Evolutionary conservation across 192 early-diverging fungal genomes (phyloP).

Genomic region (Umbelopsis vinacea): DNA sequence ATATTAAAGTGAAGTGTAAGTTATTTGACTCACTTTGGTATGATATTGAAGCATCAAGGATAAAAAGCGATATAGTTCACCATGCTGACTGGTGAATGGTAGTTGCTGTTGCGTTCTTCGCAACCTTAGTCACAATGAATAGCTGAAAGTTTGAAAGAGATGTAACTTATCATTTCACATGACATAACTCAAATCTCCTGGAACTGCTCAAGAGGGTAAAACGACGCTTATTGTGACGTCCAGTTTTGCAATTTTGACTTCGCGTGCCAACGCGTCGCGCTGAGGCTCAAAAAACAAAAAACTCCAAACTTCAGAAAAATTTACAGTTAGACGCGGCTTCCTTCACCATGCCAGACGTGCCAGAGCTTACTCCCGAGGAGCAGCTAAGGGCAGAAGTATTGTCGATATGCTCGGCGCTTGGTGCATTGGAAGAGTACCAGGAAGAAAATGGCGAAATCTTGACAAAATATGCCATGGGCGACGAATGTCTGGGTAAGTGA

Average conservation of each 20-base stretch:
- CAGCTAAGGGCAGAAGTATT: constrained; percentile 55
- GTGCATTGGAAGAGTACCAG: constrained; percentile 67
- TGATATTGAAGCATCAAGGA: no score
- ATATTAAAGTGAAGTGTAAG: no score
- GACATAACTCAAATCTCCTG: no score
- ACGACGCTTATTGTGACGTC: neutral
- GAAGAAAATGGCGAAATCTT: constrained; percentile 39
- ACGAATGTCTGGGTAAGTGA: constrained; percentile 77
- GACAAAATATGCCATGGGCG: constrained; percentile 74
- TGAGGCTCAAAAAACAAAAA: neutral
- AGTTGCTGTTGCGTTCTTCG: no score
- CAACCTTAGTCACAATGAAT: no score
- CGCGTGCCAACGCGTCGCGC: constrained; percentile 10
- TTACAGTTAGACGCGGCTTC: neutral
- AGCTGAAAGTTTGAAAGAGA: no score
- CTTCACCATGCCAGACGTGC: constrained; percentile 5
- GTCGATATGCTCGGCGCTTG: constrained; percentile 82
- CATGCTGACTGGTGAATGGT: no score
- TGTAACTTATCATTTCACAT: no score
- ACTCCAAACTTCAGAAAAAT: neutral
- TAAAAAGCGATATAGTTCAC: no score
- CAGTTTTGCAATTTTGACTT: neutral
- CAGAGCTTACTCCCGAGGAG: neutral
- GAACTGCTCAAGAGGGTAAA: no score
- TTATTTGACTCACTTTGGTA: no score